phyloP scores from a whole-genome alignment of 345 rosid species.

The Linum usitatissimum region DNA sequence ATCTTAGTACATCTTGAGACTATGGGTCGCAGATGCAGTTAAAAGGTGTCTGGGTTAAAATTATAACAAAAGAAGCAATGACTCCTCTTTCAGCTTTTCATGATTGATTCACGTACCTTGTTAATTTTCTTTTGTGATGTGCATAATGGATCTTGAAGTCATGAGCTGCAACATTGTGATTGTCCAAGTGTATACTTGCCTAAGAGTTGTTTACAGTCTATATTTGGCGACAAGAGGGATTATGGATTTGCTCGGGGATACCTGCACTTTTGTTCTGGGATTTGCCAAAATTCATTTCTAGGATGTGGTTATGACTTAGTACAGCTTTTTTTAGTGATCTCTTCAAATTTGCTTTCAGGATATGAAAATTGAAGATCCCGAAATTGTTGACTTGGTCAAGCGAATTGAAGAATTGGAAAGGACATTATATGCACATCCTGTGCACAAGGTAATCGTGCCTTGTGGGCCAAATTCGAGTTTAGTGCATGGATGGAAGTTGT shows the following conservation, averaged over 20 bases:
- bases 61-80: background rate
- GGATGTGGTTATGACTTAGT: background rate
- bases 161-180: background rate
- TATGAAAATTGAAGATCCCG: constrained; percentile 89
- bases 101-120: background rate
- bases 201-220: background rate
- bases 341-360: constrained; percentile 41
- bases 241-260: background rate
- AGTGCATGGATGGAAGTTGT: background rate
- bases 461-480: background rate
- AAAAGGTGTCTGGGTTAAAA: background rate
- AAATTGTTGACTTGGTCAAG: constrained; percentile 71
- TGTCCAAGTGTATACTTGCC: background rate
- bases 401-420: constrained; percentile 74
- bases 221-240: background rate
- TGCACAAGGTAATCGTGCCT: constrained; percentile 52
- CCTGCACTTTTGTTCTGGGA: background rate
- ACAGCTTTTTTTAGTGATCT: background rate
- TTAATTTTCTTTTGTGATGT: background rate
- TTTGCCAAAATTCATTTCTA: too few species aligned
- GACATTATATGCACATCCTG: constrained; percentile 74
- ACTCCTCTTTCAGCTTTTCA: background rate
- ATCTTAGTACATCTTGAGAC: background rate
- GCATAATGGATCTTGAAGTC: background rate
- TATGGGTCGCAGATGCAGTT: background rate